These are phyloP conservation scores for Didymella keratinophila DNA, from an alignment of 2,329 filamentous ascomycete genomes.

Conservation along the genomic window DNA sequence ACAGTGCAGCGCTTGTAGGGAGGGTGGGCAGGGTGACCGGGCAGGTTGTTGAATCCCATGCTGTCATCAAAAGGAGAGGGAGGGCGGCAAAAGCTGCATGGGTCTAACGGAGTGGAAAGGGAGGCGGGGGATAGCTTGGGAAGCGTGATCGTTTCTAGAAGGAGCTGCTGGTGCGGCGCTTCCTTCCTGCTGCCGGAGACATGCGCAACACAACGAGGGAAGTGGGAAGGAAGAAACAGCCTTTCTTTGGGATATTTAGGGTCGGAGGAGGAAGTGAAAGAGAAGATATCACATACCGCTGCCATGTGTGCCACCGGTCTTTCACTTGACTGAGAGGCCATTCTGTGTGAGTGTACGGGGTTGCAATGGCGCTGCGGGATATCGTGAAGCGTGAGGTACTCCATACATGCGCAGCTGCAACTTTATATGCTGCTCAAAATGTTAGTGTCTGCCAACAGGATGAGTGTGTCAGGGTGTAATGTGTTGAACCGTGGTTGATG, in stretches of 20 bases:
- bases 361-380: slow-evolving; percentile 46
- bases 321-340: slow-evolving; percentile 39
- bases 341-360: slow-evolving; percentile 38
- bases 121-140: background rate
- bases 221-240: slow-evolving; percentile 13
- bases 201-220: background rate
- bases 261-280: slow-evolving; percentile 15
- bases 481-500: slow-evolving; percentile 12
- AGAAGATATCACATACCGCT: slow-evolving; percentile 39
- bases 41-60: background rate
- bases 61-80: background rate
- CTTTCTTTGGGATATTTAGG: slow-evolving; percentile 3
- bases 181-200: background rate
- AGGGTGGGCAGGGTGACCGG: background rate
- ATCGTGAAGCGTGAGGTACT: slow-evolving; percentile 52
- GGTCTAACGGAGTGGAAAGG: background rate
- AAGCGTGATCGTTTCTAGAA: slow-evolving; percentile 1
- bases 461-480: background rate
- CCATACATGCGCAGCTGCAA: slow-evolving; percentile 34
- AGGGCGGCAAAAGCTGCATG: background rate
- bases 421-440: slow-evolving; percentile 21
- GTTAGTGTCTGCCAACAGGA: slow-evolving; percentile 4
- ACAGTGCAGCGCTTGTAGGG: slow-evolving; percentile 3
- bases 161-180: background rate
- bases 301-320: slow-evolving; percentile 35